Evolutionary conservation across 495 filamentous ascomycete species (phyloP), one percentile per base, ranked within the genome.

Genomic region (Neurospora cerealis): DNA sequence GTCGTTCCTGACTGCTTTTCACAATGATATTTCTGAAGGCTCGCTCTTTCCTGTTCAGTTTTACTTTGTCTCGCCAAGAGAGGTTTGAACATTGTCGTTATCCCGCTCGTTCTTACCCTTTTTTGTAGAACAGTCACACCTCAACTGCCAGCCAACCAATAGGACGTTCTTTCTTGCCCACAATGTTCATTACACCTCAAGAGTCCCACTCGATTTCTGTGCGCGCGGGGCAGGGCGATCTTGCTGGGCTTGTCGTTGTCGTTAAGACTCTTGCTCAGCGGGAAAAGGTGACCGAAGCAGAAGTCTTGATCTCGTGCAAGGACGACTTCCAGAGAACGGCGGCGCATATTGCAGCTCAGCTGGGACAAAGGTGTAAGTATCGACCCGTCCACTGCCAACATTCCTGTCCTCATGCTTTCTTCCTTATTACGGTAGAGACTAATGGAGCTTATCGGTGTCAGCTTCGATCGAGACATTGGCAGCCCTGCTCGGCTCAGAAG

Each of bases 291-390:
- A 70, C 72, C 28, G 62, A 78, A 0, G 79, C 70, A 4, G 77
- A 78, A 32, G 69, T 80, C 10, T 36, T 80, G 24, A 77, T 79
- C 21, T 69, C 71, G 1, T 77, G 78, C 74, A 78, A 78, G 41
- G 79, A 80, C 69, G 79, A 80, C 69, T 80, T 74, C 69, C 77
- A 80, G 34, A 75, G 77, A 71, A 80, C 78, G 21, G 78, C 79
- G 11, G 79, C 79, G 24, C 79, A 80, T 66, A 79, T 78, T 24
- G 79, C 79, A 3, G 77, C 79, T 21, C 77, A 80, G 69, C 54
- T 72, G 5, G 79, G 79, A 10, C 78, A 80, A 69, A 71, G 69
- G 1, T 70, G 79, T 75, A 36, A 37, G 74, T 44, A 4, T 13
- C 11, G 5, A 36, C 6, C 66, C 28, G 39, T 4, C 7, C 4